Percentiles rank a stretch among this genome's conserved stretches.
Evolutionary conservation across 192 early-diverging fungal species (phyloP).

Genomic region (Haplosporangium gracile): DNA sequence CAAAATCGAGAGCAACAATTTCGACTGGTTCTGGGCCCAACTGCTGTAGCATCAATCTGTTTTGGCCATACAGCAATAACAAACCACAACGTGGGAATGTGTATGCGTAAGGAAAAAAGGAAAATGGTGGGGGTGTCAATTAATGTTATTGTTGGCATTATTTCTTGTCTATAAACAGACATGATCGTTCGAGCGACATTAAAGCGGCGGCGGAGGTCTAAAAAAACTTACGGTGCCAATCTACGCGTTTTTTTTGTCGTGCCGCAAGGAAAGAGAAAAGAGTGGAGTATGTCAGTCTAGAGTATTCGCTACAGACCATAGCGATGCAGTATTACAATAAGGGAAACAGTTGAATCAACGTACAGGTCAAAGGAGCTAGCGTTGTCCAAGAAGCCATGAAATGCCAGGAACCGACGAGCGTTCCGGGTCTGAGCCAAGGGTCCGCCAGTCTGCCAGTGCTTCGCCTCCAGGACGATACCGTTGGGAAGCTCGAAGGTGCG

Average conservation of each 20-base stretch:
- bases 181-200: not conserved
- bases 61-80: not conserved
- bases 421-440: constrained; percentile 9
- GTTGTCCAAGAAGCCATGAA: constrained; percentile 52
- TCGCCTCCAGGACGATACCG: constrained; percentile 31
- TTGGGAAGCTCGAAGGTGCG: constrained; percentile 31
- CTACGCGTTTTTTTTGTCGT: constrained; percentile 6
- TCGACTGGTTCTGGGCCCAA: constrained; percentile 47
- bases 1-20: constrained; percentile 40
- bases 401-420: constrained; percentile 45
- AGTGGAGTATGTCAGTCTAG: not conserved
- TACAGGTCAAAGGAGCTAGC: constrained; percentile 47
- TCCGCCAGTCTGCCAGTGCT: constrained; percentile 36
- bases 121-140: not conserved
- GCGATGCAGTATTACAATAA: not conserved
- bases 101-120: not conserved
- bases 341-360: not conserved
- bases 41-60: constrained; percentile 31
- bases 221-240: constrained; percentile 27
- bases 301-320: too few species aligned
- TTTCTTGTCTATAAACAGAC: not conserved
- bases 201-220: not conserved
- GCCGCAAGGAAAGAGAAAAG: not conserved
- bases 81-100: constrained; percentile 1
- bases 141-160: not conserved